Evolutionary conservation across 352 stramenopile species (phyloP).

Genomic region (Globisporangium alternatum): DNA sequence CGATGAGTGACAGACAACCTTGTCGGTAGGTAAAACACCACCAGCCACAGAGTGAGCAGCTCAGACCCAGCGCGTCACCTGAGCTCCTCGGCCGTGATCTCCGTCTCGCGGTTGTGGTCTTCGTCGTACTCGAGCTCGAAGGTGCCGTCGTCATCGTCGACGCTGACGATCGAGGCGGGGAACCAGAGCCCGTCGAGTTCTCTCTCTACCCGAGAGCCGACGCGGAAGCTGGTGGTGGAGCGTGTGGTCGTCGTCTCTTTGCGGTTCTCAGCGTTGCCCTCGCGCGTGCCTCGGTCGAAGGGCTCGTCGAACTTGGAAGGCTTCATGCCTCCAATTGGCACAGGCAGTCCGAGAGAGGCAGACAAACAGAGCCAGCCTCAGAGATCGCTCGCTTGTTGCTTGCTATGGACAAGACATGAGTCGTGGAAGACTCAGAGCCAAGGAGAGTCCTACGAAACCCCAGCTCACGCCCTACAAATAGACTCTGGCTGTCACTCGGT

Average conservation of each 20-base stretch:
- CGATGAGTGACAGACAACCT: too few relatives aligned
- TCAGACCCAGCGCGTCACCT: constrained; percentile 19
- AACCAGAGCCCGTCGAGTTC: constrained; percentile 81
- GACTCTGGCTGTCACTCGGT: too few relatives aligned
- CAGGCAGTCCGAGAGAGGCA: not conserved
- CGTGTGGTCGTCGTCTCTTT: constrained; percentile 4
- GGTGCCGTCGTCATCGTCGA: constrained; percentile 40
- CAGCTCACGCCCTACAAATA: too few relatives aligned
- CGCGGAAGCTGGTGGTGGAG: constrained; percentile 20
- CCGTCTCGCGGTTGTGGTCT: constrained; percentile 65
- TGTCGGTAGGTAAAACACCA: not conserved
- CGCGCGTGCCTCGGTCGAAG: not conserved
- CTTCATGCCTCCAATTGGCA: constrained; percentile 10
- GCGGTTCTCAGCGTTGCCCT: constrained; percentile 1
- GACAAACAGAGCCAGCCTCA: too few relatives aligned
- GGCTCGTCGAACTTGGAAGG: constrained; percentile 4
- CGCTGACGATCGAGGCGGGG: constrained; percentile 51
- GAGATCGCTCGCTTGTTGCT: too few relatives aligned
- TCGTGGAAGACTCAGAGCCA: too few relatives aligned
- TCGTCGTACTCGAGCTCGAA: constrained; percentile 83
- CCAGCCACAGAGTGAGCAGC: not conserved
- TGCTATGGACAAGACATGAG: too few relatives aligned
- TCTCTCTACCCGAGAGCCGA: constrained; percentile 56
- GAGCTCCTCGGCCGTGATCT: constrained; percentile 54
- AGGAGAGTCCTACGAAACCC: too few relatives aligned